phyloP scores from a whole-genome alignment of 2,329 filamentous ascomycete genomes.

The Claviceps cyperi region DNA sequence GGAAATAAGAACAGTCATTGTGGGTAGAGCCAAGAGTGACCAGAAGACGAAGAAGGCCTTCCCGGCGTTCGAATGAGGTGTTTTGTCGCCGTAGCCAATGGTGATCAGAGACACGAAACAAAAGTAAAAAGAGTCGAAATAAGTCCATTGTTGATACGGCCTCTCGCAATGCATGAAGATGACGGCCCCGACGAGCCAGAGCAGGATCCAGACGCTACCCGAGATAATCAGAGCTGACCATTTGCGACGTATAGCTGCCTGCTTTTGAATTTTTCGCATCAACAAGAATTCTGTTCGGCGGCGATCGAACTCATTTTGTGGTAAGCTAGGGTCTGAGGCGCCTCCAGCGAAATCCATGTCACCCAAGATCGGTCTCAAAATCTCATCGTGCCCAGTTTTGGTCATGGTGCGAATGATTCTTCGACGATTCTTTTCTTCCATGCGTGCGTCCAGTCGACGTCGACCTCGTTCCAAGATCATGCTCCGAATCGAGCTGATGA shows the following conservation, averaged over 20 bases:
- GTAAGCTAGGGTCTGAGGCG: slow-evolving; percentile 6
- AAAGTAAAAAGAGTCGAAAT: slow-evolving; percentile 76
- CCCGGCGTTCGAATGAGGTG: slow-evolving; percentile 62
- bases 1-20: slow-evolving; percentile 74
- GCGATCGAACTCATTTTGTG: slow-evolving; percentile 36
- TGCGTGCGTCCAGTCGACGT: slow-evolving; percentile 37
- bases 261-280: slow-evolving; percentile 67
- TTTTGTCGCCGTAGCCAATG: slow-evolving; percentile 73
- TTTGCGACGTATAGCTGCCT: slow-evolving; percentile 48
- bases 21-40: slow-evolving; percentile 73
- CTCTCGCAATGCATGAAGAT: slow-evolving; percentile 48
- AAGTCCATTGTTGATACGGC: slow-evolving; percentile 47
- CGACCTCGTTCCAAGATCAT: slow-evolving; percentile 45
- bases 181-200: slow-evolving; percentile 71
- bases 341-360: slow-evolving; percentile 6
- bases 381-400: slow-evolving; percentile 27
- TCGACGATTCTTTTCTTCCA: slow-evolving; percentile 45
- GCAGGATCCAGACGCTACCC: slow-evolving; percentile 48
- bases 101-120: slow-evolving; percentile 72
- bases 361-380: slow-evolving; percentile 34
- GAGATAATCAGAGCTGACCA: slow-evolving; percentile 65
- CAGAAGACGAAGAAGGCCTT: slow-evolving; percentile 88
- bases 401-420: slow-evolving; percentile 30
- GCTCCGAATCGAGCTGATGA: slow-evolving; percentile 65
- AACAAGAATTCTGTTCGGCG: slow-evolving; percentile 59